A percentile compares a stretch with the other conserved stretches of the same genome.
phyloP scores from a whole-genome alignment of 805 yeast genomes.

The Candida suzukii region DNA sequence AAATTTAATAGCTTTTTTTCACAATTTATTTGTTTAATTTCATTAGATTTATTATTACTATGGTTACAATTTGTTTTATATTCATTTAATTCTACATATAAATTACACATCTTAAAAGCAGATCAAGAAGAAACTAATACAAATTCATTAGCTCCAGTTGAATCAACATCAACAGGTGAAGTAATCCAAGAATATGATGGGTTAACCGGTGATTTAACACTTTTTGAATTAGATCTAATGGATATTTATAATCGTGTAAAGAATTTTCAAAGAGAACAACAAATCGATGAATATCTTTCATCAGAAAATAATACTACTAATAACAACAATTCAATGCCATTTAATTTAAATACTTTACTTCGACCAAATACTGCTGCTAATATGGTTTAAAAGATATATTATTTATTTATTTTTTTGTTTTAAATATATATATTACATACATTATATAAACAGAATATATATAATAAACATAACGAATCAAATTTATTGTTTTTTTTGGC shows the following conservation, averaged over 20 bases:
- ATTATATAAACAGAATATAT: too few relatives aligned
- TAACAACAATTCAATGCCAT: too few relatives aligned
- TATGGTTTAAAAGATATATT: too few relatives aligned
- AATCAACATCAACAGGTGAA: conserved; percentile 1
- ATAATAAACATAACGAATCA: too few relatives aligned
- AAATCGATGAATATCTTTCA: conserved; percentile 3
- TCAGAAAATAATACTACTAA: too few relatives aligned
- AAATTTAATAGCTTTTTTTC: conserved; percentile 18
- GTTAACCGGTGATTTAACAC: conserved; percentile 33
- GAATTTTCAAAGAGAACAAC: conserved; percentile 10
- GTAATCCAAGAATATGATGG: conserved; percentile 30
- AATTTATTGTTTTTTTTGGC: too few relatives aligned
- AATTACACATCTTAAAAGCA: conserved; percentile 17
- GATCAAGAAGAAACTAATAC: conserved; percentile 6
- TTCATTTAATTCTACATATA: conserved; percentile 23
- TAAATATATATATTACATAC: too few relatives aligned
- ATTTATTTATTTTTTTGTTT: too few relatives aligned
- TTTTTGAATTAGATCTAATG: conserved; percentile 29
- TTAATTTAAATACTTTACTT: too few relatives aligned
- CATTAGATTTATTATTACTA: conserved; percentile 25
- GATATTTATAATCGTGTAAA: conserved; percentile 17
- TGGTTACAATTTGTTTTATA: conserved; percentile 22
- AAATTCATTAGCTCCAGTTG: background rate
- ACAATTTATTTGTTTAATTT: conserved; percentile 17
- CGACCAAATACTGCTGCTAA: too few relatives aligned